Percentiles rank a stretch among this genome's conserved stretches.
Evolutionary conservation across 2,329 filamentous ascomycete species (phyloP).

Genomic region (Diaporthe capsici): DNA sequence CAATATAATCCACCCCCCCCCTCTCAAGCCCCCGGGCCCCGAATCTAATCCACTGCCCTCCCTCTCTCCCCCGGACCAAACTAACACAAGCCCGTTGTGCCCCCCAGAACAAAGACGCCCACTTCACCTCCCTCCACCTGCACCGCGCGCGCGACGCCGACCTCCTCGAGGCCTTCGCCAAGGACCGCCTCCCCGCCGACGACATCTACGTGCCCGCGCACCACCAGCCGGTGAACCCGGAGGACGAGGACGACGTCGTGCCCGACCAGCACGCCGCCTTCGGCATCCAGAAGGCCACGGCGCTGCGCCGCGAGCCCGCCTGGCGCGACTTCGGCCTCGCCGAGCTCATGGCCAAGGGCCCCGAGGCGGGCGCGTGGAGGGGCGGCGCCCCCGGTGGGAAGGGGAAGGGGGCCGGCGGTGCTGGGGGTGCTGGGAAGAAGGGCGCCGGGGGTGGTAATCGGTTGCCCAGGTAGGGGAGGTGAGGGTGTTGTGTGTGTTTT

Average conservation of each 20-base stretch:
- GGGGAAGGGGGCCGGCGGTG: slow-evolving; percentile 30
- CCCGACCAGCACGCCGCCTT: slow-evolving; percentile 91
- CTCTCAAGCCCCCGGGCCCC: too few relatives aligned
- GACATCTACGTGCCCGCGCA: slow-evolving; percentile 86
- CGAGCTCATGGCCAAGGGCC: slow-evolving; percentile 77
- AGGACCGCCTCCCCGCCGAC: slow-evolving; percentile 79
- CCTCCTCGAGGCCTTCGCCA: slow-evolving; percentile 83
- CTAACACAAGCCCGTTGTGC: not conserved
- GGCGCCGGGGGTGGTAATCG: not conserved
- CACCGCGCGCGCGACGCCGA: slow-evolving; percentile 80
- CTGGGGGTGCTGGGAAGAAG: slow-evolving; percentile 30
- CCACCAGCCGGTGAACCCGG: slow-evolving; percentile 86
- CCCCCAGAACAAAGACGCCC: slow-evolving; percentile 76
- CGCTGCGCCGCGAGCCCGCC: slow-evolving; percentile 77
- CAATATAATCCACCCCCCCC: not conserved
- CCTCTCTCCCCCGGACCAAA: not conserved
- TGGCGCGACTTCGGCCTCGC: slow-evolving; percentile 86
- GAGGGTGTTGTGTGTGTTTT: not conserved
- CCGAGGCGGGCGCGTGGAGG: slow-evolving; percentile 49
- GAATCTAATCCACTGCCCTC: too few relatives aligned
- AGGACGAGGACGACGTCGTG: slow-evolving; percentile 90
- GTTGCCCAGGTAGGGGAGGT: slow-evolving; percentile 11
- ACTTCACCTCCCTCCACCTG: slow-evolving; percentile 83
- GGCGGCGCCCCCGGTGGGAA: slow-evolving; percentile 41
- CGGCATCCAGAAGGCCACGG: slow-evolving; percentile 85